A percentile compares a stretch with the other conserved stretches of the same genome.
Conservation (phyloP, 257 asterid species). For the Solanum corneliomulleri region DNA sequence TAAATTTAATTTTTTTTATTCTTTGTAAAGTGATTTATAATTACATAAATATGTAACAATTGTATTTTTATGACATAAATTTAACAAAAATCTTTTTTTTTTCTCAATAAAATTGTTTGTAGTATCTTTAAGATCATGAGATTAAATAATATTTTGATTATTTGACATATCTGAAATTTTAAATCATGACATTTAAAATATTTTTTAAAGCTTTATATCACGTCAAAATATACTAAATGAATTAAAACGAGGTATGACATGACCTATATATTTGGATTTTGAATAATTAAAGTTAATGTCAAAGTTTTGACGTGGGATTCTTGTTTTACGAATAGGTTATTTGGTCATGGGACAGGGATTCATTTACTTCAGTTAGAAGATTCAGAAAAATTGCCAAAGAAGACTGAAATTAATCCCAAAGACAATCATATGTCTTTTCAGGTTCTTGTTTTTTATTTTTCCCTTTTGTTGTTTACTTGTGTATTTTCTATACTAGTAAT, state of each 20-base stretch:
- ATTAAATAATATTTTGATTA: too few species aligned
- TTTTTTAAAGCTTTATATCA: too few species aligned
- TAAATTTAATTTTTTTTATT: too few species aligned
- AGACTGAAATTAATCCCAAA: constrained; percentile 69
- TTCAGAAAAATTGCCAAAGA: constrained; percentile 52
- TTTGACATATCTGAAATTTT: too few species aligned
- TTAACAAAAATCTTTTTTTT: too few species aligned
- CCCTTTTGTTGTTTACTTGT: too few species aligned
- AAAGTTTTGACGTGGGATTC: neutral
- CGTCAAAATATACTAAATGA: too few species aligned
- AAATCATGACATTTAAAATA: neutral
- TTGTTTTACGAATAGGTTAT: constrained; percentile 41
- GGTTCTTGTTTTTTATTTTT: constrained; percentile 17
- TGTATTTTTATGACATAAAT: too few species aligned
- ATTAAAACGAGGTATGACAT: neutral
- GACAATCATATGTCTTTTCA: constrained; percentile 92
- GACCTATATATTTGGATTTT: neutral
- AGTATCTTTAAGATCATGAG: neutral
- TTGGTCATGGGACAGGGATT: constrained; percentile 85
- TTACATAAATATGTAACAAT: too few species aligned
- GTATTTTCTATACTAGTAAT: neutral
- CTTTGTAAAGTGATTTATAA: too few species aligned
- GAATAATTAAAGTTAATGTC: neutral
- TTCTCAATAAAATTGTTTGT: too few species aligned
- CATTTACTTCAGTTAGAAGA: constrained; percentile 74